A percentile compares a stretch with the other conserved stretches of the same genome.
Evolutionary conservation across 805 yeast genomes (phyloP).

Genomic region (Lachancea mirantina): DNA sequence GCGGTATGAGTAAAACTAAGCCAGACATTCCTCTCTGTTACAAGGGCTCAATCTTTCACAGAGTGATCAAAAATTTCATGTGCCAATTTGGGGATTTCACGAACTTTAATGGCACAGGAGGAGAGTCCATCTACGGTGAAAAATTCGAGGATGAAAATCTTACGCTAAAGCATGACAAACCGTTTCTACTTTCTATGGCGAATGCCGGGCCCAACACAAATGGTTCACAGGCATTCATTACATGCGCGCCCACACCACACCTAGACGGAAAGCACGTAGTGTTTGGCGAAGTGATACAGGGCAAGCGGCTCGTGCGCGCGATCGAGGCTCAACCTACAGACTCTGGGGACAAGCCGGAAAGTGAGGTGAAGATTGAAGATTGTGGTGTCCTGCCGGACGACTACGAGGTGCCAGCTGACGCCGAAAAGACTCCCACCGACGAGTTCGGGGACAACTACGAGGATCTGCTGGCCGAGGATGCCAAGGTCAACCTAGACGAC

Average conservation of each 20-base stretch:
- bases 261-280: conserved; percentile 95
- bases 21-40: conserved; percentile 52
- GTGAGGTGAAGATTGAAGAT: conserved; percentile 63
- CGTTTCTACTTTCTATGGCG: conserved; percentile 92
- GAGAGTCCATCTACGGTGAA: conserved; percentile 77
- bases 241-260: conserved; percentile 90
- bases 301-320: conserved; percentile 71
- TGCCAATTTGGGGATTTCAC: conserved; percentile 93
- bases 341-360: conserved; percentile 60
- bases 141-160: conserved; percentile 90
- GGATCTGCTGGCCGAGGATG: conserved; percentile 68
- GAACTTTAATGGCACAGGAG: conserved; percentile 66
- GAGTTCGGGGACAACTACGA: conserved; percentile 84
- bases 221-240: conserved; percentile 92
- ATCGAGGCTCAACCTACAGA: conserved; percentile 64
- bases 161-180: conserved; percentile 64
- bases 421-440: conserved; percentile 48
- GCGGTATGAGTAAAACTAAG: conserved; percentile 37
- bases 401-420: conserved; percentile 39
- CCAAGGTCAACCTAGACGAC: conserved; percentile 47
- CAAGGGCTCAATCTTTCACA: conserved; percentile 86
- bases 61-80: conserved; percentile 86
- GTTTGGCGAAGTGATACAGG: conserved; percentile 80
- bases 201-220: conserved; percentile 94
- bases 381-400: conserved; percentile 72